A percentile compares a stretch with the other conserved stretches of the same genome.
These are phyloP conservation scores for Sisymbrium irio DNA, from an alignment of 345 rosid species.

Conservation along the genomic window DNA sequence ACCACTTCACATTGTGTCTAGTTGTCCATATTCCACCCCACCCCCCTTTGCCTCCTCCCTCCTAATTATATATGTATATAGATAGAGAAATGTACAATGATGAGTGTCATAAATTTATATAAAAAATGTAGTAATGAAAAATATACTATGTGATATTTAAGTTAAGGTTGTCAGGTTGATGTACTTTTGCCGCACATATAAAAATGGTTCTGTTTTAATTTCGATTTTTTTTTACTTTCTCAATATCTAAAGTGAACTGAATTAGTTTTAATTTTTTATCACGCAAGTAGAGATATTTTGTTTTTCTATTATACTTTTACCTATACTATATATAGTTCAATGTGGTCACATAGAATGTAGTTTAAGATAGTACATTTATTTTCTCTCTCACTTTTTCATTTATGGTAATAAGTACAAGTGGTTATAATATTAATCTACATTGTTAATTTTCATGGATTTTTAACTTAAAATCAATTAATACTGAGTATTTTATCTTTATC, in stretches of 20 bases:
- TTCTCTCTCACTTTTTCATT: neutral
- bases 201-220: neutral
- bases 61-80: neutral
- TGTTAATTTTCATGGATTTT: neutral
- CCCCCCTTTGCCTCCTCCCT: conserved; percentile 31
- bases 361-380: neutral
- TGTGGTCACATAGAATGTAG: neutral
- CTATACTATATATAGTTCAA: neutral
- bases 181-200: neutral
- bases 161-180: neutral
- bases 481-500: neutral
- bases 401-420: neutral
- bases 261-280: neutral
- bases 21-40: conserved; percentile 42
- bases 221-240: neutral
- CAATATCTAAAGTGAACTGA: neutral
- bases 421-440: neutral
- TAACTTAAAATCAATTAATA: neutral
- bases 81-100: neutral
- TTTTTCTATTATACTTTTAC: neutral
- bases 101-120: neutral
- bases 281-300: neutral
- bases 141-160: neutral
- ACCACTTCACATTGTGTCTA: conserved; percentile 28
- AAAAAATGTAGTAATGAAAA: neutral